Percentiles rank a stretch among this genome's conserved stretches.
Conservation (phyloP, 306 rosid species). For the Mimosa bimucronata region DNA sequence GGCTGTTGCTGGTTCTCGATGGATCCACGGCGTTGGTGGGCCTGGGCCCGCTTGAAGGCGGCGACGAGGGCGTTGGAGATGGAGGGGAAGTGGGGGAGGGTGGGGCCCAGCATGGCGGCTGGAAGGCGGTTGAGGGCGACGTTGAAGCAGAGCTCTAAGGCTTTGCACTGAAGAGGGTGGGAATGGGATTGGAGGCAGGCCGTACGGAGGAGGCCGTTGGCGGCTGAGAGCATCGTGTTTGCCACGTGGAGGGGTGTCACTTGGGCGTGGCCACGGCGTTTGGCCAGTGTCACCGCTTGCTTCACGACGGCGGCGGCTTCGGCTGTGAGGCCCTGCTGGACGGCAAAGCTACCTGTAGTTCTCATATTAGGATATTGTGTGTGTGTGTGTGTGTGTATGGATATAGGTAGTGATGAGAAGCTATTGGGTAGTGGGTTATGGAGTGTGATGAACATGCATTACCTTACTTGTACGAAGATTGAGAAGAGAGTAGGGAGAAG, state of each 20-base stretch:
- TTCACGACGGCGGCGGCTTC: constrained; percentile 78
- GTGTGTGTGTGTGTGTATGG: too few relatives aligned
- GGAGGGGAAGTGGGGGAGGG: constrained; percentile 53
- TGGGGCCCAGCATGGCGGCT: constrained; percentile 65
- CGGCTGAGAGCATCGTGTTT: constrained; percentile 68
- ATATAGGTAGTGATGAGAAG: too few relatives aligned
- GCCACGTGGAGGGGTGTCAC: constrained; percentile 98
- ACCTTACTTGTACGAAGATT: not conserved
- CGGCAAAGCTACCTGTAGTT: constrained; percentile 65
- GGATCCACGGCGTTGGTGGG: constrained; percentile 95
- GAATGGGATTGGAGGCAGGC: constrained; percentile 93
- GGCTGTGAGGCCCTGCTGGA: constrained; percentile 81
- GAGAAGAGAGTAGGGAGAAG: not conserved
- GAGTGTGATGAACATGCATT: constrained; percentile 16
- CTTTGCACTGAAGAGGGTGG: constrained; percentile 98
- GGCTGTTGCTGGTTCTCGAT: constrained; percentile 95
- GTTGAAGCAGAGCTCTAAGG: constrained; percentile 96
- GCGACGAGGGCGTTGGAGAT: constrained; percentile 98
- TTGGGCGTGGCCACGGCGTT: constrained; percentile 92
- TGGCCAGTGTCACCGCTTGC: constrained; percentile 75
- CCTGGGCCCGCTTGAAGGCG: constrained; percentile 94
- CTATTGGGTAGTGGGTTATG: not conserved
- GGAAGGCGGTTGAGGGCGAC: constrained; percentile 93
- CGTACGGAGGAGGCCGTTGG: constrained; percentile 67
- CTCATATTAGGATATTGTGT: constrained; percentile 72